A percentile compares a stretch with the other conserved stretches of the same genome.
Conservation (phyloP, 169 alveolate genomes). For the Babesia caballi region DNA sequence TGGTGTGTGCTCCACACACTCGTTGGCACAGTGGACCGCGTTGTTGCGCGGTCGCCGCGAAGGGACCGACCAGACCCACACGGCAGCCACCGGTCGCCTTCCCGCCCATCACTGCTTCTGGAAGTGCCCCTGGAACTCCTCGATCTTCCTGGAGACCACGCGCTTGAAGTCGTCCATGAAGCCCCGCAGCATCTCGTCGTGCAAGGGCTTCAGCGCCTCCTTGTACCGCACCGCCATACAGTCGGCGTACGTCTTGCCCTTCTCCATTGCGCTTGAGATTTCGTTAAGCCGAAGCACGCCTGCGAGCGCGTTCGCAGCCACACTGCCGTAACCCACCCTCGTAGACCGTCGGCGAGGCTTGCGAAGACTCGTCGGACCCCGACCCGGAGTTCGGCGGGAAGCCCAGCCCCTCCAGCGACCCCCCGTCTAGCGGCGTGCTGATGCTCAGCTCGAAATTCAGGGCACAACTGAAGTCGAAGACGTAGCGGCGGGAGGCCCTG, state of each 20-base stretch:
- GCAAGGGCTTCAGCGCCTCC: slow-evolving; percentile 41
- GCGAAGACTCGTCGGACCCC: neutral
- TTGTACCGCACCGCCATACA: slow-evolving; percentile 48
- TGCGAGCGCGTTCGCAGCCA: neutral
- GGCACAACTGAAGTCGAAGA: slow-evolving; percentile 77
- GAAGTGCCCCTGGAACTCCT: slow-evolving; percentile 29
- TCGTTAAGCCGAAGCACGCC: slow-evolving; percentile 59
- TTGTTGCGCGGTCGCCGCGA: too few species aligned
- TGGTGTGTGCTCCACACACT: too few species aligned
- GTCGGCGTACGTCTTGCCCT: slow-evolving; percentile 73
- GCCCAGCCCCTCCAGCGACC: too few species aligned
- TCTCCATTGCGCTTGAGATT: slow-evolving; percentile 72
- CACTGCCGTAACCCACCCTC: slow-evolving; percentile 11
- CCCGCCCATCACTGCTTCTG: slow-evolving; percentile 24
- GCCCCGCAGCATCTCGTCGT: slow-evolving; percentile 27
- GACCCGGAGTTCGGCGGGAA: too few species aligned
- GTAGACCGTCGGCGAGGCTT: slow-evolving; percentile 30
- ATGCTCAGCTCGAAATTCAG: slow-evolving; percentile 41
- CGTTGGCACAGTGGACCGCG: too few species aligned
- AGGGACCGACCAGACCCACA: too few species aligned
- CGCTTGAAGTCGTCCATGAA: slow-evolving; percentile 50
- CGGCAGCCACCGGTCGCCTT: too few species aligned
- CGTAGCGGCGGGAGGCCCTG: slow-evolving; percentile 80
- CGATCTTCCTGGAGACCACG: slow-evolving; percentile 24
- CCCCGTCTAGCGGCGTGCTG: slow-evolving; percentile 41